Base-by-base conservation (phyloP, 2,329 filamentous ascomycete genomes). In the Pseudogymnoascus sp. region DNA sequence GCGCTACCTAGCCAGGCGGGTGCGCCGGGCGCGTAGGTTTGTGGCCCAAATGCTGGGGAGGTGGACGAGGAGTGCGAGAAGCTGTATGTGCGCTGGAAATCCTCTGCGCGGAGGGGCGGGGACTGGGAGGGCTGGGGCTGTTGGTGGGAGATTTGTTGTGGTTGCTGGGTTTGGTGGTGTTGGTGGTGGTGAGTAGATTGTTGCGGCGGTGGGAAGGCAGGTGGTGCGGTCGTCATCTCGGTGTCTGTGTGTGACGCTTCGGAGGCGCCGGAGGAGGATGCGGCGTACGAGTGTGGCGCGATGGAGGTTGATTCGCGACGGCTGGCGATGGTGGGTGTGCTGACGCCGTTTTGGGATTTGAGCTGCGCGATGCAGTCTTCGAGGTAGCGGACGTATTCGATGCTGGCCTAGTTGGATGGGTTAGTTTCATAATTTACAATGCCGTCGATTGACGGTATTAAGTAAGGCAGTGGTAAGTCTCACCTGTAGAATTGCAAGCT, bases 351-450 rank as follows among this genome's bases (percentile, higher is more conserved):
- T 67, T 77, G 78, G 4, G 82, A 82, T 74, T 96, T 92, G 63
- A 97, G 81, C 71, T 93, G 89, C 33, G 82, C 76, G 38, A 97
- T 86, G 71, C 93, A 97, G 73, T 91, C 88, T 74, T 97, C 90
- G 13, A 99, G 83, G 73, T 99, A 99, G 65, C 90, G 88, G 67
- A 97, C 86, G 71, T 99, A 97, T 70, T 97, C 95, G 65, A 97
- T 97, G 57, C 92, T 95, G 4, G 93, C 93, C 92, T 96, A 67
- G 53, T 23, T 23, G 40, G 40, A 44, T 44, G 40, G 26, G 10
- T 21, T 9, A 38, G n/a, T 61, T 40, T 65, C 38, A 65, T 63
- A 8, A 64, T 65, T 62, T 36, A 59, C 42, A 26, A 31, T n/a
- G 1, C 38, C 19, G 31, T 15, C 21, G 15, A 44, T 53, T 10